phyloP scores from a whole-genome alignment of 257 asterid species.

The Primulina huaijiensis region DNA sequence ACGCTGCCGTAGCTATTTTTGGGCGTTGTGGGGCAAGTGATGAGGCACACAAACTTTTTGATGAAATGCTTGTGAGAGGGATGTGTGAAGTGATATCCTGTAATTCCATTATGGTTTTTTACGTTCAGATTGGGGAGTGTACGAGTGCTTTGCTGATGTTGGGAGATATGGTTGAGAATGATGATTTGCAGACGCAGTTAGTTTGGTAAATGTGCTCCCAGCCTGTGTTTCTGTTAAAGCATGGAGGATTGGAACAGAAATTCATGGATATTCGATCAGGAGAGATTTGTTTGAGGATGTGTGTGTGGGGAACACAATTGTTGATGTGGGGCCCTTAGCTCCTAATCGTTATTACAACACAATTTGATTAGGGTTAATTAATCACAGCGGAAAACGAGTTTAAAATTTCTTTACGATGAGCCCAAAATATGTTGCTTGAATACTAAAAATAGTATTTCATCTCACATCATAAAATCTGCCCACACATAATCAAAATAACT shows the following conservation, averaged over 20 bases:
- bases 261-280: constrained; percentile 62
- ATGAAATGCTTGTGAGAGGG: constrained; percentile 52
- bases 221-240: constrained; percentile 58
- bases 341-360: too few relatives aligned
- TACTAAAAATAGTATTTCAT: too few relatives aligned
- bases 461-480: too few relatives aligned
- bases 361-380: too few relatives aligned
- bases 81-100: constrained; percentile 65
- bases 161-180: constrained; percentile 40
- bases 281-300: constrained; percentile 56
- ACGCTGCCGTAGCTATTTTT: constrained; percentile 65
- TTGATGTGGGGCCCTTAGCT: too few relatives aligned
- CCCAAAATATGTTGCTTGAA: too few relatives aligned
- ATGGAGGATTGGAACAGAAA: constrained; percentile 55
- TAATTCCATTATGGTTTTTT: constrained; percentile 70
- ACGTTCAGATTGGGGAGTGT: constrained; percentile 45
- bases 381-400: too few relatives aligned
- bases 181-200: constrained; percentile 56
- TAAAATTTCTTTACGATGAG: too few relatives aligned
- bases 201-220: constrained; percentile 72
- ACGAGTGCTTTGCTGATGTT: constrained; percentile 48
- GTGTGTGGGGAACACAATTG: constrained; percentile 73
- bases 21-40: constrained; percentile 55
- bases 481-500: too few relatives aligned
- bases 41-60: constrained; percentile 55